Percentiles rank a stretch among this genome's conserved stretches.
Evolutionary conservation across 2,329 filamentous ascomycete genomes (phyloP).

Genomic region (Xylariaceae sp.): DNA sequence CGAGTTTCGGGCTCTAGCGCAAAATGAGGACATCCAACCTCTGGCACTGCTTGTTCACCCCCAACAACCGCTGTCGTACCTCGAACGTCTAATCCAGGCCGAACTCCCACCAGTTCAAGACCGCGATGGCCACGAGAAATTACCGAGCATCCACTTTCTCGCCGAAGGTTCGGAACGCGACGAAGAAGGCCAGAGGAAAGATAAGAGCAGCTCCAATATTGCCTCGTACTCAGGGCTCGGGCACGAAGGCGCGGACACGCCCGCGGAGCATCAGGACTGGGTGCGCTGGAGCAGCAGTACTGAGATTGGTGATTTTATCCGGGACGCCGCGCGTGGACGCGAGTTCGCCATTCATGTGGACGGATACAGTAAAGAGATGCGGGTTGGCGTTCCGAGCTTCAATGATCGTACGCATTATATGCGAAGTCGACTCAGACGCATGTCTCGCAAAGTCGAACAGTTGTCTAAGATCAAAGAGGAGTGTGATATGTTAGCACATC

Average conservation of each 20-base stretch:
- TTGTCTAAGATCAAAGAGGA: slow-evolving; percentile 79
- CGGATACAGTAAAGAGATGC: slow-evolving; percentile 67
- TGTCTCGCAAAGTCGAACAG: slow-evolving; percentile 69
- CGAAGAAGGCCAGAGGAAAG: slow-evolving; percentile 47
- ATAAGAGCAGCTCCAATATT: slow-evolving; percentile 52
- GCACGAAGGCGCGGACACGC: slow-evolving; percentile 58
- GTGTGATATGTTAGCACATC: slow-evolving; percentile 79
- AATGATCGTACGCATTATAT: slow-evolving; percentile 90
- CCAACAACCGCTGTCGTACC: slow-evolving; percentile 87
- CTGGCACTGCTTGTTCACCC: slow-evolving; percentile 86
- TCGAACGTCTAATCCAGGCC: slow-evolving; percentile 86
- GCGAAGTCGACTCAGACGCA: slow-evolving; percentile 75
- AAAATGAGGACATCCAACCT: slow-evolving; percentile 77
- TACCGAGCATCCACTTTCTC: slow-evolving; percentile 78
- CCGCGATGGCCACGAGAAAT: slow-evolving; percentile 68
- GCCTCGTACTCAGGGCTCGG: slow-evolving; percentile 76
- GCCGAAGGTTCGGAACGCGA: slow-evolving; percentile 76
- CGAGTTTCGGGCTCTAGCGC: slow-evolving; percentile 45
- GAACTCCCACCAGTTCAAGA: slow-evolving; percentile 75
- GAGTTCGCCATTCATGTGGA: slow-evolving; percentile 88
- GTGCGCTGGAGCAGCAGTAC: slow-evolving; percentile 89
- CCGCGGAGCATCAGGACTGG: slow-evolving; percentile 63
- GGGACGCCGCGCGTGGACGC: slow-evolving; percentile 81
- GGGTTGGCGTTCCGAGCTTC: slow-evolving; percentile 84
- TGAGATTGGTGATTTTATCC: slow-evolving; percentile 92